Evolutionary conservation across 176 grass and related monocot genomes (phyloP), one percentile per base, ranked within the genome.

Genomic region (Microstegium vimineum): DNA sequence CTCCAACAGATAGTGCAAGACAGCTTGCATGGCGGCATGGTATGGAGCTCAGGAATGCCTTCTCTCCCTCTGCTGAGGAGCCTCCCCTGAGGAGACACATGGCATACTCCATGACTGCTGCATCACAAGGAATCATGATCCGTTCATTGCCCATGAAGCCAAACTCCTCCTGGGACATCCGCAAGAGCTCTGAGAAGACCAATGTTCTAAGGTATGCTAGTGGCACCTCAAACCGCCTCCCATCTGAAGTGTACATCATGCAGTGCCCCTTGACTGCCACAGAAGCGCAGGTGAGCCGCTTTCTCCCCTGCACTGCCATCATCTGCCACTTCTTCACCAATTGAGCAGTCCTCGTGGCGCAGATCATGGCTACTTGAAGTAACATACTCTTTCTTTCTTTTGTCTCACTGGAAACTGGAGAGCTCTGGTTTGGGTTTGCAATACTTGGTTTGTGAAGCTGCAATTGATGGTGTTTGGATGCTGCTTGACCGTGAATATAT

Each of bases 131-230:
- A n/a, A n/a, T n/a, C n/a, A n/a, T n/a, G n/a, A n/a, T n/a, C n/a
- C n/a, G n/a, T n/a, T n/a, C n/a, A n/a, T n/a, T n/a, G 34, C 80
- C 40, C 6, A 14, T 0, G 22, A 86, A 86, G 27, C 87, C 89
- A 1, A 87, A 91, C 67, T 89, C 89, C 23, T 92, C 90, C 74
- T 81, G 87, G 0, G 93, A 83, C 68, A 95, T 69, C 46, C 49
- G 4, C 4, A 92, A 61, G 37, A 95, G 69, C 69, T 86, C 74
- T 1, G 18, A 1, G 30, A 95, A n/a, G n/a, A n/a, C n/a, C n/a
- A n/a, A n/a, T n/a, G n/a, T n/a, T n/a, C n/a, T n/a, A n/a, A n/a
- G n/a, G n/a, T n/a, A n/a, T n/a, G n/a, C n/a, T n/a, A n/a, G n/a
- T n/a, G n/a, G n/a, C n/a, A n/a, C n/a, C n/a, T n/a, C n/a, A n/a